Base-by-base conservation (phyloP, 768 basidiomycete genomes). In the Omphalotus guepiniiformis region DNA sequence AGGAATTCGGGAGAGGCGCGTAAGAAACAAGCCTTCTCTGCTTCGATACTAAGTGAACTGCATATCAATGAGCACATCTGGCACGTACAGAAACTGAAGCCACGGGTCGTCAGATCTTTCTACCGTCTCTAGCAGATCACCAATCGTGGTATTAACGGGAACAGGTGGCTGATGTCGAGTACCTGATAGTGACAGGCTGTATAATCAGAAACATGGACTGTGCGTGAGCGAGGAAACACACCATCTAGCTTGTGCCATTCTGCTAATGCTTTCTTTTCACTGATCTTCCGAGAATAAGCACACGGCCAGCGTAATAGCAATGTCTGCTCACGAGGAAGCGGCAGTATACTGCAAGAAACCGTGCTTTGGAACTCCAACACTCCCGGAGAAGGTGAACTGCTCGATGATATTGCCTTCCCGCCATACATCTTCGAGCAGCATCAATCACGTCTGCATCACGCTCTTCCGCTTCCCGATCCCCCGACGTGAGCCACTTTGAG, bases 1-100 rank as follows among this genome's bases (percentile, higher is more conserved):
- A 19, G 78, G 73, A 21, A 78, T 67, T 48, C 80, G 70, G 37
- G 76, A 72, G 25, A 85, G 67, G 11, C 83, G 77, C 38, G 70
- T 71, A 29, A 86, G 70, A 37, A 88, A 74, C 2, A 88, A 63
- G 0, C 80, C 81, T 58, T 83, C 79, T 40, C 85, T 87, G 50
- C n/a, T 38, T 18, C 23, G 50, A 37, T 29, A 28, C 6, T 28
- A 18, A 27, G 26, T 18, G 5, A 13, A 7, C 4, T 19, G 6
- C n/a, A 1, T 9, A 3, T 32, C 8, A 37, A 42, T 13, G 35
- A 35, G 41, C 51, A 15, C 16, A 42, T 7, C 27, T 47, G 36
- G 34, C n/a, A 63, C 76, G 51, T 45, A 85, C 84, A 87, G 58
- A 56, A 84, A 87, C 18, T 84, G 58, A n/a, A 82, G 59, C 68